Percentiles rank a stretch among this genome's conserved stretches.
phyloP scores from a whole-genome alignment of 73 alveolate genomes.

The Tetrahymena thermophila region DNA sequence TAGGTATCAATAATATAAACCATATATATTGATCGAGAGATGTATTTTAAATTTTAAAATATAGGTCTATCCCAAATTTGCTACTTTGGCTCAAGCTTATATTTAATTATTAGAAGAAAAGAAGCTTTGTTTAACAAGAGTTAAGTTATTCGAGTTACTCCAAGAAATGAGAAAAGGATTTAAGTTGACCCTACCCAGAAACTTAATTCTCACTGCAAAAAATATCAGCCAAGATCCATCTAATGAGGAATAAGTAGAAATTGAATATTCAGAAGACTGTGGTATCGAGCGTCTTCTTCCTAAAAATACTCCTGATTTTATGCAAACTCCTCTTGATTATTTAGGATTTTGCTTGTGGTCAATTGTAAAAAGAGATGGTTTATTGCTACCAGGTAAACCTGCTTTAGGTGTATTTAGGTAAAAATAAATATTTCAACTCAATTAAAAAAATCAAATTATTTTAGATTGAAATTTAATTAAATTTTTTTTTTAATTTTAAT shows the following conservation, averaged over 20 bases:
- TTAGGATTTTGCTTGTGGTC: constrained; percentile 82
- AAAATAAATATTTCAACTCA: constrained; percentile 45
- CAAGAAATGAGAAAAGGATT: constrained; percentile 15
- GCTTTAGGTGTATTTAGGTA: constrained; percentile 79
- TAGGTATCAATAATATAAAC: not conserved
- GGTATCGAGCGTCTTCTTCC: constrained; percentile 63
- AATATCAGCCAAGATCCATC: not conserved
- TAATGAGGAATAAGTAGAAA: not conserved
- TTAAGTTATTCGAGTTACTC: constrained; percentile 66
- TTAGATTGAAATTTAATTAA: no score
- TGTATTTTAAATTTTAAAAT: not conserved
- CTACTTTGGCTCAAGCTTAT: constrained; percentile 72
- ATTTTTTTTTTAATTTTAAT: no score
- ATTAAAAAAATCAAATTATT: no score
- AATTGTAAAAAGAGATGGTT: constrained; percentile 70
- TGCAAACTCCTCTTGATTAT: constrained; percentile 83
- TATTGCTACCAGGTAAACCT: constrained; percentile 87
- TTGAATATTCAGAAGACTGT: constrained; percentile 19
- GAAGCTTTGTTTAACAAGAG: constrained; percentile 67
- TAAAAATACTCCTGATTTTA: constrained; percentile 87
- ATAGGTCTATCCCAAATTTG: constrained; percentile 84
- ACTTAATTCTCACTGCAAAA: not conserved
- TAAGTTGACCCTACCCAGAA: constrained; percentile 16
- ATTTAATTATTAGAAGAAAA: constrained; percentile 80
- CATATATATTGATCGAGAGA: no score